Conservation (phyloP, 1,284 basidiomycete species). For the Marasmius sp. region DNA sequence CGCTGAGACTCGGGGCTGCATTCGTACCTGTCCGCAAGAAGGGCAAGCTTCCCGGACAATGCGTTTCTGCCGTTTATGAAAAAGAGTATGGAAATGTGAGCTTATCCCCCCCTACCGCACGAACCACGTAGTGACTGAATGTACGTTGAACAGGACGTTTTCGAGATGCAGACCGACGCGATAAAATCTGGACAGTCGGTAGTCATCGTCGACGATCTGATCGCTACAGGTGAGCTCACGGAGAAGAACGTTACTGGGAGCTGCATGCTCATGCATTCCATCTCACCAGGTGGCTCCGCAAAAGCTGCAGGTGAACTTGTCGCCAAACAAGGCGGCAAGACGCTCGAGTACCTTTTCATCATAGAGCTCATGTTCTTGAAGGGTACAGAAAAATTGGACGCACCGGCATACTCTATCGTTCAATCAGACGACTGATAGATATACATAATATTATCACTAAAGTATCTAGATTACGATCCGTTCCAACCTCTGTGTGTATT, state of each 20-base stretch:
- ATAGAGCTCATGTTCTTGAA: conserved; percentile 87
- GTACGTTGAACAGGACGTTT: conserved; percentile 63
- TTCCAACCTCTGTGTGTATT: conserved; percentile 16
- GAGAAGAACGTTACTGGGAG: not conserved
- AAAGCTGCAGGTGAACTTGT: conserved; percentile 93
- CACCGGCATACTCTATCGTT: conserved; percentile 85
- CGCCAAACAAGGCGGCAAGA: conserved; percentile 77
- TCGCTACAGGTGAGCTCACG: conserved; percentile 81
- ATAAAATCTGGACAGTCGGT: conserved; percentile 85
- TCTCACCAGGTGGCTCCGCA: conserved; percentile 81
- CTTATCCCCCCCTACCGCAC: conserved; percentile 15
- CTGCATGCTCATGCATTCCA: not conserved
- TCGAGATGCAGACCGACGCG: conserved; percentile 92
- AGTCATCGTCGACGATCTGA: conserved; percentile 92
- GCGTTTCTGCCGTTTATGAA: conserved; percentile 76
- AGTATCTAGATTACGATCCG: not conserved
- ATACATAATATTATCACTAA: not conserved
- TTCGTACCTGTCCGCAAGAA: conserved; percentile 96
- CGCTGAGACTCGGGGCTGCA: conserved; percentile 87
- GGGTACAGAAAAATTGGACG: conserved; percentile 78
- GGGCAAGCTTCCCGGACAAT: conserved; percentile 92
- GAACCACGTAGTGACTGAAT: not conserved
- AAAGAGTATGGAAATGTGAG: conserved; percentile 92
- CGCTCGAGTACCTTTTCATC: conserved; percentile 93
- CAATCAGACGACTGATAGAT: conserved; percentile 63